Base-by-base conservation (phyloP, 2,329 filamentous ascomycete genomes). In the Fusarium sp. region DNA sequence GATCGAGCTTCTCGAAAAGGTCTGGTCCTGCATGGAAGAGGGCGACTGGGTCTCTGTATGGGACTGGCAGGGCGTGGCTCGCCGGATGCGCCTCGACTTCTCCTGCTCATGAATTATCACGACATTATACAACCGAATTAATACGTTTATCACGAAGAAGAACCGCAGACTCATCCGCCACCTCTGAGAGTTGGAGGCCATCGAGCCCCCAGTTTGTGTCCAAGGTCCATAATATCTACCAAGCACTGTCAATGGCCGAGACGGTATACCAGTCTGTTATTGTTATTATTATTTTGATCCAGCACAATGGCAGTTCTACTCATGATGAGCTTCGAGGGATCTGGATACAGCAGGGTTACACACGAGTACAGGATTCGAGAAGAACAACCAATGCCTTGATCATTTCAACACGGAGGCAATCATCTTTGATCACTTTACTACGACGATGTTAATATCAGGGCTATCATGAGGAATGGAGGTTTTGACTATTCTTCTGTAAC, bases 21-120 rank as follows among this genome's bases (percentile, higher is more conserved):
- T 92, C 4, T 92, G 90, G 90, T 80, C 83, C 25, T 83, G 89
- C 25, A 91, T 92, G 89, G 88, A 88, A 29, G 79, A 81, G 11
- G 88, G 87, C 22, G 88, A 91, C 59, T 91, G 89, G 87, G 75
- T 84, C 29, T 84, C 85, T 20, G 89, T 88, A 9, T 92, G 91
- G 91, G 91, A 92, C 79, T 92, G 90, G 90, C 90, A 91, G 70
- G 83, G 83, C 5, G 85, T 91, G 31, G 89, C 90, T 1, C 81
- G 84, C 63, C 77, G 82, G 9, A 86, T 91, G 80, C 85, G 84
- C 0, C 83, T 91, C 38, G 88, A 91, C 79, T 91, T 91, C 74
- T 82, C 90, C 4, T 89, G 88, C 78, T 80, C 83, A 27, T 85
- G 71, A 82, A 80, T n/a, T 84, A 38, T 33, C 16, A 40, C 42